A percentile compares a stretch with the other conserved stretches of the same genome.
phyloP scores from a whole-genome alignment of 805 yeast genomes.

The Candida coquimbonensis region DNA sequence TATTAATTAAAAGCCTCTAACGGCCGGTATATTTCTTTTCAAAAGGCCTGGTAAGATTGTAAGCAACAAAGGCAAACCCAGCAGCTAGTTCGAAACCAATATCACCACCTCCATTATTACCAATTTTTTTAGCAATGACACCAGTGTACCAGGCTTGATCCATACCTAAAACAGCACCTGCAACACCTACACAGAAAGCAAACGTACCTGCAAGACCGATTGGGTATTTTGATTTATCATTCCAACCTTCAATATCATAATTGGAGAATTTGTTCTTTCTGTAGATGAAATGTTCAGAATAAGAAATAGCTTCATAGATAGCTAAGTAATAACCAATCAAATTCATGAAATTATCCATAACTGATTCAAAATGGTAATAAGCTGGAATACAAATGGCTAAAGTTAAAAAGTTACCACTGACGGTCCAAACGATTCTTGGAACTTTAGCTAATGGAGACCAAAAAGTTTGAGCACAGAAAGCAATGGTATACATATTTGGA shows the following conservation, averaged over 20 bases:
- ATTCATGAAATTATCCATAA: constrained; percentile 85
- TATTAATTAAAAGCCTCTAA: constrained; percentile 11
- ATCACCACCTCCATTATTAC: constrained; percentile 62
- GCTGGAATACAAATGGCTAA: constrained; percentile 89
- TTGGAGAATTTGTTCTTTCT: constrained; percentile 54
- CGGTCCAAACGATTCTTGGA: constrained; percentile 82
- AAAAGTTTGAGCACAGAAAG: constrained; percentile 77
- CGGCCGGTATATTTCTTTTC: constrained; percentile 62
- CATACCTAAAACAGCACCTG: constrained; percentile 87
- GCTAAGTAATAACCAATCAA: constrained; percentile 88
- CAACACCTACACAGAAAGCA: constrained; percentile 78
- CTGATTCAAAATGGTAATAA: constrained; percentile 61
- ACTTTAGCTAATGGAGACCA: constrained; percentile 68
- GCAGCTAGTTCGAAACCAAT: constrained; percentile 78
- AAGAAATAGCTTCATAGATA: constrained; percentile 66
- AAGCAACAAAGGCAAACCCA: constrained; percentile 60
- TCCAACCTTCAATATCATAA: constrained; percentile 59
- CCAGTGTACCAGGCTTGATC: constrained; percentile 80
- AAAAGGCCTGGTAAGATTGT: constrained; percentile 51
- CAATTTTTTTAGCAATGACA: constrained; percentile 53
- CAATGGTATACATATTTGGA: constrained; percentile 91
- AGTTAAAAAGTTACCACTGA: constrained; percentile 65
- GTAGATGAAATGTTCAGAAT: constrained; percentile 82
- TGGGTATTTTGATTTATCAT: constrained; percentile 54
- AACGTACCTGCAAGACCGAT: constrained; percentile 71